Percentiles rank a stretch among this genome's conserved stretches.
phyloP scores from a whole-genome alignment of 2,329 filamentous ascomycete genomes.

The Fusarium azukiicola region DNA sequence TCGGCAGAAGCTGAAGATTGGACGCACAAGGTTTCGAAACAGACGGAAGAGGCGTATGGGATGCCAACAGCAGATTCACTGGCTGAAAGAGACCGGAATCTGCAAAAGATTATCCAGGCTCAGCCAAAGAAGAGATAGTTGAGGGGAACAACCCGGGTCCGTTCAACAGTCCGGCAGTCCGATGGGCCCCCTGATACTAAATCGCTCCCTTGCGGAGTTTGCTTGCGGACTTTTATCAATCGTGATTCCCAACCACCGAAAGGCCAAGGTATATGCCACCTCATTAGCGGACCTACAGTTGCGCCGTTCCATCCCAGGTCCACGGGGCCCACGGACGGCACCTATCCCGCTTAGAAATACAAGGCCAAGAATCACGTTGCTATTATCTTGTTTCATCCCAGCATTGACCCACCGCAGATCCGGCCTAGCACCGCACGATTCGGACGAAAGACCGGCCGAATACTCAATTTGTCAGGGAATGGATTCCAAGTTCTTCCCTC shows the following conservation, averaged over 20 bases:
- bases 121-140: constrained; percentile 31
- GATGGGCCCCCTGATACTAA: no score
- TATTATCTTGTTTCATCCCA: neutral
- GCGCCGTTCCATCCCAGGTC: neutral
- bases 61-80: constrained; percentile 25
- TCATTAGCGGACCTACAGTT: neutral
- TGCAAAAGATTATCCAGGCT: constrained; percentile 39
- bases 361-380: neutral
- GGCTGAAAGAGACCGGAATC: constrained; percentile 36
- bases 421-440: neutral
- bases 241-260: neutral
- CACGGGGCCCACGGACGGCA: neutral
- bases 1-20: constrained; percentile 15
- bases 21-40: constrained; percentile 33
- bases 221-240: neutral
- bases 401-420: neutral
- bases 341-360: constrained; percentile 5
- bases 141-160: neutral
- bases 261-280: no score
- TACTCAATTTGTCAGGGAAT: neutral
- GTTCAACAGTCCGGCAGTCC: no score
- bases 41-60: constrained; percentile 41
- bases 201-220: no score
- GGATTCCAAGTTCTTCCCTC: neutral
- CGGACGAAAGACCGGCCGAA: constrained; percentile 7